These are phyloP conservation scores for Podaxis sp. DNA, from an alignment of 768 basidiomycete species.

Conservation along the genomic window DNA sequence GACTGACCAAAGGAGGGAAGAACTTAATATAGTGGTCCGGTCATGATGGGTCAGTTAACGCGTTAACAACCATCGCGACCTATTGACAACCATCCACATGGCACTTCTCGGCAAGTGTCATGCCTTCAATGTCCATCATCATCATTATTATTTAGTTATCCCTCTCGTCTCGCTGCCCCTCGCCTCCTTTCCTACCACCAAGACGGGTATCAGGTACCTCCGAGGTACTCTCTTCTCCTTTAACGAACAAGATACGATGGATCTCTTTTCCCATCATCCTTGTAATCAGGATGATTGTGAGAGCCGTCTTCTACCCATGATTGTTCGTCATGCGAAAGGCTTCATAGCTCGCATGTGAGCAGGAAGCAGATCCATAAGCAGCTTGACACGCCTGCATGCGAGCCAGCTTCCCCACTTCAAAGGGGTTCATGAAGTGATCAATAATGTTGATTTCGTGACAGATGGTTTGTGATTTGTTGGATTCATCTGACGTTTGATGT, in stretches of 20 bases:
- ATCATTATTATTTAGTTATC: neutral
- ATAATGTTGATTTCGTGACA: neutral
- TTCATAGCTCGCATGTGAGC: neutral
- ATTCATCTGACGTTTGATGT: neutral
- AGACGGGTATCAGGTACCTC: neutral
- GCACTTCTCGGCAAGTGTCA: conserved; percentile 1
- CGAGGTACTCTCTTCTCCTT: neutral
- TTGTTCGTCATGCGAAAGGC: no score
- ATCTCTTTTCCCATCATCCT: neutral
- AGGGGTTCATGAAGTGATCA: no score
- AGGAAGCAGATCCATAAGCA: neutral
- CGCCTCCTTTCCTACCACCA: neutral
- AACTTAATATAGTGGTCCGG: conserved; percentile 2
- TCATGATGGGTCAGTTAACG: neutral
- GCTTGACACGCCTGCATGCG: neutral
- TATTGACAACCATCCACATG: conserved; percentile 9
- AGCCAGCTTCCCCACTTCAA: neutral
- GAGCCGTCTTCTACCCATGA: neutral
- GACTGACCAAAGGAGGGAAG: neutral
- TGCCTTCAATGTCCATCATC: neutral
- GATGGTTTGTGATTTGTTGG: neutral
- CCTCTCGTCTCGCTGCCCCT: neutral
- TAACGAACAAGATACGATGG: neutral
- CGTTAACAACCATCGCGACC: conserved; percentile 3
- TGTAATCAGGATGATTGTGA: neutral